phyloP scores from a whole-genome alignment of 805 yeast genomes.

The Nakazawaea ambrosiae region DNA sequence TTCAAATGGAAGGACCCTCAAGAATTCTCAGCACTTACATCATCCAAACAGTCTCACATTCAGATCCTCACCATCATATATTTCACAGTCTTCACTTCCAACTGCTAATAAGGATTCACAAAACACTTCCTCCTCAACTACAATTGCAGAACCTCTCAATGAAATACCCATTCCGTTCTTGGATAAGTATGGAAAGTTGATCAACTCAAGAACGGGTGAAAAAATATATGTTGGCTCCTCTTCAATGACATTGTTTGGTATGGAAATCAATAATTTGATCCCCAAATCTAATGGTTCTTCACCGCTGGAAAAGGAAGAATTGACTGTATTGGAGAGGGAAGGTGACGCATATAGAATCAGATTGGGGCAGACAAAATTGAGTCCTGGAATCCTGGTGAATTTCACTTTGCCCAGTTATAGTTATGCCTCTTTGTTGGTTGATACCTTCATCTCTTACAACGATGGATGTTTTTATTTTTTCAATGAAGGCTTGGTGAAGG shows the following conservation, averaged over 20 bases:
- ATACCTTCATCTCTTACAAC: constrained; percentile 69
- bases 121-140: no score
- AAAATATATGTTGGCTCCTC: constrained; percentile 74
- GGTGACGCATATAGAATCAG: constrained; percentile 72
- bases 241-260: constrained; percentile 74
- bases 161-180: constrained; percentile 68
- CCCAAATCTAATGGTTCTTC: constrained; percentile 15
- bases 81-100: not conserved
- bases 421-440: constrained; percentile 68
- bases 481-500: constrained; percentile 73
- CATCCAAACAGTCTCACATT: not conserved
- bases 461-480: constrained; percentile 83
- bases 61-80: not conserved
- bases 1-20: no score
- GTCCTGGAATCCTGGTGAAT: constrained; percentile 63
- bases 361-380: constrained; percentile 57
- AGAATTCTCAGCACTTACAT: not conserved
- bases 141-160: no score
- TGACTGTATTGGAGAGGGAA: constrained; percentile 62
- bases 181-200: constrained; percentile 63
- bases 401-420: constrained; percentile 71
- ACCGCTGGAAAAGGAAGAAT: constrained; percentile 22
- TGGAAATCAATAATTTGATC: constrained; percentile 56
- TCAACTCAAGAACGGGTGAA: constrained; percentile 72
- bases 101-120: no score